Evolutionary conservation across 257 asterid genomes (phyloP), one percentile per base, ranked within the genome.

Genomic region (Oldenlandia corymbosa): DNA sequence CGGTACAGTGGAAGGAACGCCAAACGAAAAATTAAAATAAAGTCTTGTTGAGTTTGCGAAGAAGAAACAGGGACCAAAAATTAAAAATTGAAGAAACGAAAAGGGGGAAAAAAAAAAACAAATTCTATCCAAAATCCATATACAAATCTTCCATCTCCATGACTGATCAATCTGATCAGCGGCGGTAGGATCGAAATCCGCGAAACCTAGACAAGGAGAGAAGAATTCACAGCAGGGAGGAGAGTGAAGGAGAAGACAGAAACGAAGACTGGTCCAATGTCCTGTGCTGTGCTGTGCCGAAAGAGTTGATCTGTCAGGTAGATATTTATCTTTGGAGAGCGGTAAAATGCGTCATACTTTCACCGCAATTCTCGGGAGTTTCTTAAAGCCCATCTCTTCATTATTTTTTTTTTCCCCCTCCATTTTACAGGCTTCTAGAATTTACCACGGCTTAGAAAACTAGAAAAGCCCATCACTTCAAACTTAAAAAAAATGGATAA

Each of bases 41-140:
- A 30, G 10, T 0, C n/a, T n/a, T n/a, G n/a, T 24, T n/a, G 26
- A 23, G 31, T 7, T 17, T 28, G 59, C 11, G 13, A 18, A 5
- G 34, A 53, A 24, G 5, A 7, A 34, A 32, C 17, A 9, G 21
- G 2, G 21, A 13, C 17, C 5, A 46, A 4, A 18, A 6, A 0
- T 6, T 0, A 1, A 39, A 50, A 17, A 30, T 9, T 18, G 20
- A 34, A 31, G 42, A 18, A 2, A 55, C 4, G 9, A 34, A 4
- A 34, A n/a, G n/a, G n/a, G n/a, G n/a, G n/a, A 34, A 34, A 34
- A 34, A 34, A 34, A 9, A 34, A 34, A 30, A 55, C 3, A 34
- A 27, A n/a, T 45, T 26, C 30, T 31, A 71, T 20, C 65, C 27
- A 21, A 73, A 62, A 26, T 55, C 73, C 77, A 67, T 39, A 27